Evolutionary conservation across 768 basidiomycete species (phyloP), one percentile per base, ranked within the genome.

Genomic region (Russula sp.): DNA sequence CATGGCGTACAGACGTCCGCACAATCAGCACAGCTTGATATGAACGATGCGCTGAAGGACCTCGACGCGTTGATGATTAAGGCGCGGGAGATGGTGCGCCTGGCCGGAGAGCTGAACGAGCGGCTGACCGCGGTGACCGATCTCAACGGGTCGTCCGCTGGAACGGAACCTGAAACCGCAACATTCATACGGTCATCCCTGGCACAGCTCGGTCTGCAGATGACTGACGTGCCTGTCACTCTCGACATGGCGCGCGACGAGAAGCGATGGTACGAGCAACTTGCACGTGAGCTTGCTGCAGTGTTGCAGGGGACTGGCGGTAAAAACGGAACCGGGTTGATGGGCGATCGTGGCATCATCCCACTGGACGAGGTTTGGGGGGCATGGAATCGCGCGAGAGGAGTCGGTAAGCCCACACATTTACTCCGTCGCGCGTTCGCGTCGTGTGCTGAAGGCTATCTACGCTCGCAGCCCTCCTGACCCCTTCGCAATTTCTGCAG

Each of bases 321-420:
- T 3, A 68, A 78, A 63, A 71, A 76, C 67, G 63, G 70, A 4
- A 75, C 75, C 0, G 88, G 91, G 1, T 79, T 95, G 69, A 91
- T 95, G 90, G 79, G 80, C 60, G 78, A 81, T 3, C 82, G 91
- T 34, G 93, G 91, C 1, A 82, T 96, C 39, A 81, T 97, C 44
- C 91, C 88, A 0, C 75, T 97, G 32, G 94, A 98, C 71, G 94
- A 96, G 74, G 89, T 89, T 0, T 98, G 94, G 94, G 91, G 91
- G 32, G 85, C 89, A 2, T 97, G 94, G 94, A 96, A 95, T 71
- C 85, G 94, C 62, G 94, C 92, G 6, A 77, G 94, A 67, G 94
- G 94, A 54, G 88, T 96, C 58, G 88, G 94, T 92, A 73, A 72
- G 87, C 71, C 22, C 9, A 22, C 11, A 32, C 11, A 32, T 39